Base-by-base conservation (phyloP, 2,329 filamentous ascomycete genomes). In the Trichoderma sp. region DNA sequence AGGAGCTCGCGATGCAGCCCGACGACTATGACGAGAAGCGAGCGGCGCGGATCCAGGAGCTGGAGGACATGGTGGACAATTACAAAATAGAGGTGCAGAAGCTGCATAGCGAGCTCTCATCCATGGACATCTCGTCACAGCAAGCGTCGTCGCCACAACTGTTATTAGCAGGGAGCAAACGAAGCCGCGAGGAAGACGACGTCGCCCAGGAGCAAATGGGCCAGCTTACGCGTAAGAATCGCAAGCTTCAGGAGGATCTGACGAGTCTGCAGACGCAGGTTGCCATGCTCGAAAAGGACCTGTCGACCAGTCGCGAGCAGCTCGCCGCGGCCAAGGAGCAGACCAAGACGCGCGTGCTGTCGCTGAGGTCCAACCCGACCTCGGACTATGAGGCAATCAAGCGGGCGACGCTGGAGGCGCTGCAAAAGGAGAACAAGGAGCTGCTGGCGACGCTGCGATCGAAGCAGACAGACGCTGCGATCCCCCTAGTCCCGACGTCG, bases 291-390 rank as follows among this genome's bases (percentile, higher is more conserved):
- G 89, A 93, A 77, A 91, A 91, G 73, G 94, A 97, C 77, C 86
- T 96, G 61, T 87, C 90, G 53, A 91, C 94, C 12, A 86, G 88
- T 71, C 86, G 89, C 72, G 89, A 92, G 36, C 94, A 97, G 78
- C 89, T 98, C 28, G 87, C 88, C 61, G 85, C 86, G 1, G 88
- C 88, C 6, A 86, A 88, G 73, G 86, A 91, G 64, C 89, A 91
- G 21, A 92, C 90, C 34, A 90, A 92, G 74, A 97, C 92, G 4
- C 93, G 96, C 43, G 87, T 98, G 62, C 88, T 99, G 30, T 92
- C 96, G 70, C 86, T 98, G 15, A 92, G 94, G 72, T 91, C 92
- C n/a, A 99, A 99, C 80, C 96, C 96, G 0, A 98, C 96, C 0
- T 90, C 94, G 0, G 90, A 96, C 77, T 89, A 89, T 73, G 94